These are phyloP conservation scores for Nemania sp. DNA, from an alignment of 2,329 filamentous ascomycete species.

Conservation along the genomic window DNA sequence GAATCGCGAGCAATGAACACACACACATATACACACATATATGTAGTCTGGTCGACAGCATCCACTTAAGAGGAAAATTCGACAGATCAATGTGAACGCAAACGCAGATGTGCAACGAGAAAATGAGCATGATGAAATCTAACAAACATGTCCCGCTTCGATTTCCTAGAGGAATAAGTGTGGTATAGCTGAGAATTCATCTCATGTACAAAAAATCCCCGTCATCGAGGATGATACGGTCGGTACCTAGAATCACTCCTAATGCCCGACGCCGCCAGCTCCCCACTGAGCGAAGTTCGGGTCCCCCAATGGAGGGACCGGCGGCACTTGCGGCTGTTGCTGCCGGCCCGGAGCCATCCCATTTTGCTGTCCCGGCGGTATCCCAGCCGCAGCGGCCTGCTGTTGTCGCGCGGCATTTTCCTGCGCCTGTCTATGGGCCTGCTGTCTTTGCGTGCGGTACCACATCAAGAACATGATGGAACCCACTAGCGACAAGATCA, in stretches of 20 bases:
- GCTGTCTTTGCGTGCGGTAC: conserved; percentile 74
- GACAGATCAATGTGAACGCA: too few species aligned
- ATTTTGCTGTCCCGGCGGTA: conserved; percentile 28
- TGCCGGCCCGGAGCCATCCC: conserved; percentile 5
- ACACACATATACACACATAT: too few species aligned
- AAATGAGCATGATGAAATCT: too few species aligned
- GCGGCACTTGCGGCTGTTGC: conserved; percentile 24
- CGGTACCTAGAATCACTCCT: neutral
- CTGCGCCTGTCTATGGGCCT: conserved; percentile 50
- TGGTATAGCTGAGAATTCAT: neutral
- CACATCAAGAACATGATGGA: conserved; percentile 79
- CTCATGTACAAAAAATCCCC: conserved; percentile 24
- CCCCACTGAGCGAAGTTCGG: conserved; percentile 66
- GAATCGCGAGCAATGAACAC: too few species aligned
- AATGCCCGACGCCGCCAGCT: conserved; percentile 38
- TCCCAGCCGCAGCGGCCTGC: conserved; percentile 21
- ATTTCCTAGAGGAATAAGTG: neutral
- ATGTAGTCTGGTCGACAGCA: too few species aligned
- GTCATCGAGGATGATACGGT: too few species aligned
- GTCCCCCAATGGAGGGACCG: conserved; percentile 58
- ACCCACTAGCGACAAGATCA: conserved; percentile 79
- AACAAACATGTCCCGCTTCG: neutral
- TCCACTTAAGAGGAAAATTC: too few species aligned
- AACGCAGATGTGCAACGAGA: too few species aligned
- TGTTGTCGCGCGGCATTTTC: conserved; percentile 34